Evolutionary conservation across 78 protist species (phyloP).

Genomic region (Bodo saltans): DNA sequence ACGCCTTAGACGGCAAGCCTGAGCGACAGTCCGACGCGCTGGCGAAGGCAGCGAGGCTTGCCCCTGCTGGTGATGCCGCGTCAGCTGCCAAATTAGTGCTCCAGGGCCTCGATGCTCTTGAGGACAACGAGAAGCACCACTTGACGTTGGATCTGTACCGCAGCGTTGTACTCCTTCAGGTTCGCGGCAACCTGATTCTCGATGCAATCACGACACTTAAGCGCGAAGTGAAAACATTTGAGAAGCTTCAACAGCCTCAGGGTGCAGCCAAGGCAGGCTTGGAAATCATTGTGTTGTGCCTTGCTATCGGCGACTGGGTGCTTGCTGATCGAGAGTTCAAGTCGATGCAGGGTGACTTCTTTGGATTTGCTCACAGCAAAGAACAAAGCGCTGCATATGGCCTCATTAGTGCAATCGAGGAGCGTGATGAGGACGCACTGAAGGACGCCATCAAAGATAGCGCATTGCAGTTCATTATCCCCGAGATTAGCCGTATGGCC

Average conservation of each 20-base stretch:
- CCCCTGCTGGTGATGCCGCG: not conserved
- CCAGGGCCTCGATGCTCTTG: not conserved
- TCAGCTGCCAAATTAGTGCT: not conserved
- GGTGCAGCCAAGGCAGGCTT: not conserved
- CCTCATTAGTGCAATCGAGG: not conserved
- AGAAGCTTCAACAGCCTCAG: not conserved
- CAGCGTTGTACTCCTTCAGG: not conserved
- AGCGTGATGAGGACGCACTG: not conserved
- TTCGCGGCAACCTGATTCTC: not conserved
- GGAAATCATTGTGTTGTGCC: not conserved
- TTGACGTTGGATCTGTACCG: not conserved
- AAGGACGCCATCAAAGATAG: not conserved
- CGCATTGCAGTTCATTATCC: not conserved
- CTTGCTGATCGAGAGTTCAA: not conserved
- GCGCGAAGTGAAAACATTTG: not conserved
- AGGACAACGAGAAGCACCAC: not conserved
- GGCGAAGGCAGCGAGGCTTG: not conserved
- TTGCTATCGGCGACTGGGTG: not conserved
- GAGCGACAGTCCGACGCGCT: not conserved
- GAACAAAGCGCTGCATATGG: not conserved
- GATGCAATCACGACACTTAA: not conserved
- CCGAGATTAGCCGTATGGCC: not conserved
- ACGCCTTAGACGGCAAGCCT: not conserved
- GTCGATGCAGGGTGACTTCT: not conserved
- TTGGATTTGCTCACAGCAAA: not conserved